A percentile compares a stretch with the other conserved stretches of the same genome.
Conservation (phyloP, 176 grass and related monocot genomes). For the Oryza officinalis region DNA sequence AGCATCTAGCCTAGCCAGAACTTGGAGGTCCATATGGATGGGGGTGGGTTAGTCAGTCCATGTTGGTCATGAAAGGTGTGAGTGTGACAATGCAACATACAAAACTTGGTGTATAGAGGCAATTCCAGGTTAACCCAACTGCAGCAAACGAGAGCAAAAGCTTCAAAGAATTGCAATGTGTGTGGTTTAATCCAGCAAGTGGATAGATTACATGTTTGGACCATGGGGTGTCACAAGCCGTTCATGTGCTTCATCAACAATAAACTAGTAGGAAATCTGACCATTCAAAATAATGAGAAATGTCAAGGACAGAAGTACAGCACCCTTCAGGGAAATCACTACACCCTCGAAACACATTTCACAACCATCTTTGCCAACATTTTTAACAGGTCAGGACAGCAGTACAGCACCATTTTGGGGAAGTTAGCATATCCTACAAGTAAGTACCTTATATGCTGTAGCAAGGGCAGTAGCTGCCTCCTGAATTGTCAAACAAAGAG, state of each 20-base stretch:
- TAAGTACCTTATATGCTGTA: slow-evolving; percentile 81
- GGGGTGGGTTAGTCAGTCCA: background rate
- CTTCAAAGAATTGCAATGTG: background rate
- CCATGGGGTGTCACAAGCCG: background rate
- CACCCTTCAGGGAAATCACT: too few species aligned
- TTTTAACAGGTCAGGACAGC: too few species aligned
- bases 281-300: background rate
- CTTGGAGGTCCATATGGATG: background rate
- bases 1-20: background rate
- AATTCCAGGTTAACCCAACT: background rate
- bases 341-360: background rate
- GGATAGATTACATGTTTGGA: background rate
- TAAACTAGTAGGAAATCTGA: slow-evolving; percentile 7
- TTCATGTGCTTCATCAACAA: background rate
- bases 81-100: slow-evolving; percentile 1
- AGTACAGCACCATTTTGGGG: background rate
- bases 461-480: slow-evolving; percentile 84
- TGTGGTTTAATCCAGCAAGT: background rate
- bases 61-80: background rate
- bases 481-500: slow-evolving; percentile 73
- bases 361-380: background rate
- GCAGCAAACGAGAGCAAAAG: background rate
- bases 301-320: too few species aligned
- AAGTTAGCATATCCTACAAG: slow-evolving; percentile 11
- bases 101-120: background rate